Evolutionary conservation across 805 yeast species (phyloP).

Genomic region (Sugiyamaella qingdaonensis): DNA sequence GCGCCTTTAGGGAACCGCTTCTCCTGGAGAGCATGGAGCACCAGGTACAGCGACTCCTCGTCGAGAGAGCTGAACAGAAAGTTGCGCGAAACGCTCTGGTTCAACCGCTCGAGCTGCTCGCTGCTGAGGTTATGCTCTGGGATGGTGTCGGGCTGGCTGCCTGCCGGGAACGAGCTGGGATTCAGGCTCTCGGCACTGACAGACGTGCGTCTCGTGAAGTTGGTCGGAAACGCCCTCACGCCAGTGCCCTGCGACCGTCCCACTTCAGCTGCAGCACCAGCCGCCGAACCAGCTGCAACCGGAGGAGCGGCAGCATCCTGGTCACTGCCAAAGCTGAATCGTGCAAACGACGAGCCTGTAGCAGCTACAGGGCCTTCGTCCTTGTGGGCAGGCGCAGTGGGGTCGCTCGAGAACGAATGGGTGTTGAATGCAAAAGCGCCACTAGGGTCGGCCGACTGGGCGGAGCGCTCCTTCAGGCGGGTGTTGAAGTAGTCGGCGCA

Average conservation of each 20-base stretch:
- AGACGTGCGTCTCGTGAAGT: constrained; percentile 69
- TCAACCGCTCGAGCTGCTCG: constrained; percentile 64
- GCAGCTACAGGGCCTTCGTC: background rate
- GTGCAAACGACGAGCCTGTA: background rate
- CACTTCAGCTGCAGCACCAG: background rate
- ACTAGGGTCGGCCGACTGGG: background rate
- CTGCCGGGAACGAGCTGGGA: constrained; percentile 17
- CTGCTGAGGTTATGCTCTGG: constrained; percentile 21
- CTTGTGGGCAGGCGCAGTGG: constrained; percentile 1
- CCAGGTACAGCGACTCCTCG: constrained; percentile 67
- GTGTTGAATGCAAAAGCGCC: constrained; percentile 9
- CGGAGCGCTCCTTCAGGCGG: constrained; percentile 44
- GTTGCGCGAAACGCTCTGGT: constrained; percentile 69
- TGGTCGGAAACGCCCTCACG: constrained; percentile 5
- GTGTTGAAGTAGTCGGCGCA: constrained; percentile 68
- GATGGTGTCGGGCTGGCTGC: constrained; percentile 14
- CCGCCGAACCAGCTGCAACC: background rate
- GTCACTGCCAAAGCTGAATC: background rate
- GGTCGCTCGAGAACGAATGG: constrained; percentile 13
- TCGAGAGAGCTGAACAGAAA: constrained; percentile 83
- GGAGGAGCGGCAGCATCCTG: background rate
- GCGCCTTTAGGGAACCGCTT: constrained; percentile 55
- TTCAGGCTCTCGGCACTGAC: constrained; percentile 67
- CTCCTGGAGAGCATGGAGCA: constrained; percentile 79
- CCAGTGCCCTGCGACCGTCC: background rate